Percentiles rank a stretch among this genome's conserved stretches.
Conservation (phyloP, 2,329 filamentous ascomycete species). For the Fusarium sacchari region DNA sequence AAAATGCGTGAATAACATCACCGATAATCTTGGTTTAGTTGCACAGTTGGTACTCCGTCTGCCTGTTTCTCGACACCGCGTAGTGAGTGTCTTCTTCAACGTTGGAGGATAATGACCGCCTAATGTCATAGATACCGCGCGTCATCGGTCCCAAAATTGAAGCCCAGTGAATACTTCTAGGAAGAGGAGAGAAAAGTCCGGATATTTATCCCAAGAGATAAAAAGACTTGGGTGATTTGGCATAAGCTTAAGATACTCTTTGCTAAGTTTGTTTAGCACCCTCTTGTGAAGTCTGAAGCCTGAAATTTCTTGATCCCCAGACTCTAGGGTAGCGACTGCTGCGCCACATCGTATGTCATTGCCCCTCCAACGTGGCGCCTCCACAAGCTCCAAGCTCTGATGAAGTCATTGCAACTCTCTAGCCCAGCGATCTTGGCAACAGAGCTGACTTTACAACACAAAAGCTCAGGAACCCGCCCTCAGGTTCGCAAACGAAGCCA, state of each 20-base stretch:
- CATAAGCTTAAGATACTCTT: not conserved
- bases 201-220: not conserved
- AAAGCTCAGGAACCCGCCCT: not conserved
- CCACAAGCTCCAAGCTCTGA: slow-evolving; percentile 13
- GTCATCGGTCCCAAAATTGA: accelerated
- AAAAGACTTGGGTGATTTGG: not conserved
- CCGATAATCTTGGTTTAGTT: not conserved
- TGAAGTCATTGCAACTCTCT: slow-evolving; percentile 42
- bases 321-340: slow-evolving; percentile 4
- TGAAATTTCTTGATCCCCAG: too few relatives aligned
- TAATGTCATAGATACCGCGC: accelerated
- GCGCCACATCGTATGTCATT: slow-evolving; percentile 34
- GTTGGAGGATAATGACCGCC: accelerated
- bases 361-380: slow-evolving; percentile 39
- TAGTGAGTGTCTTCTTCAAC: accelerated
- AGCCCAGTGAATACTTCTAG: not conserved
- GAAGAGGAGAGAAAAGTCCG: accelerated
- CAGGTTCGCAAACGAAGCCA: slow-evolving; percentile 25
- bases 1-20: accelerated
- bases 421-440: slow-evolving; percentile 1
- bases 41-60: not conserved
- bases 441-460: not conserved
- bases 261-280: not conserved
- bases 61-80: not conserved
- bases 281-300: not conserved